Conservation (phyloP, 75 land plant species). For the Isoetes taiwanensis region DNA sequence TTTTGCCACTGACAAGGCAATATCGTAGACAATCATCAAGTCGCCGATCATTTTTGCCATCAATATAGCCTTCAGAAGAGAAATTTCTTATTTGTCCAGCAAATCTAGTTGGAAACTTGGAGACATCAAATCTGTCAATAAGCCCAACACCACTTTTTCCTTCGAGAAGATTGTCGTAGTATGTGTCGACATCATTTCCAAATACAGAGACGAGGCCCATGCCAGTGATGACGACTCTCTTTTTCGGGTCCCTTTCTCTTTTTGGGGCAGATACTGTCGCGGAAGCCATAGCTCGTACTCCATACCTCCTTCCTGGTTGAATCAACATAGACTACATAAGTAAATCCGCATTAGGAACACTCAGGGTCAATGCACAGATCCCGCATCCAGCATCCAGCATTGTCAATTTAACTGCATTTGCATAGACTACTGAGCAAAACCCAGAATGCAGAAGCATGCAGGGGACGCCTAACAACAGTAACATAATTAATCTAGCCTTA, state of each 20-base stretch:
- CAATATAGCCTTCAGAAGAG: constrained; percentile 34
- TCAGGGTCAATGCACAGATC: no score
- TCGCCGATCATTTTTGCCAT: constrained; percentile 41
- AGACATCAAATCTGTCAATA: constrained; percentile 48
- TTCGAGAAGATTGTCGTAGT: constrained; percentile 45
- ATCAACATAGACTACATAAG: no score
- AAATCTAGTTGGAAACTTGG: constrained; percentile 19
- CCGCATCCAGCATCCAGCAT: no score
- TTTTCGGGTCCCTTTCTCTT: constrained; percentile 33
- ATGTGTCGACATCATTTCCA: constrained; percentile 38
- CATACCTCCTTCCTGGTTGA: constrained; percentile 2
- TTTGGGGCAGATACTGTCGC: constrained; percentile 23
- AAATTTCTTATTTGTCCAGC: constrained; percentile 26
- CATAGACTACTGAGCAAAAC: no score
- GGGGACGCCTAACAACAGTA: no score
- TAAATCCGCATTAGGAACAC: no score
- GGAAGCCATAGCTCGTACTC: constrained; percentile 11
- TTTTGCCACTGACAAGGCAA: constrained; percentile 34
- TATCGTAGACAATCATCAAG: constrained; percentile 44
- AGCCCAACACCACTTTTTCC: constrained; percentile 39
- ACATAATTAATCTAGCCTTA: no score
- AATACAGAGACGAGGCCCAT: constrained; percentile 52
- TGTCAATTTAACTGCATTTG: no score
- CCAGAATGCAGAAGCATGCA: no score
- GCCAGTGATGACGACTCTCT: constrained; percentile 46